A percentile compares a stretch with the other conserved stretches of the same genome.
phyloP scores from a whole-genome alignment of 106 monocot species.

The Vanilla planifolia region DNA sequence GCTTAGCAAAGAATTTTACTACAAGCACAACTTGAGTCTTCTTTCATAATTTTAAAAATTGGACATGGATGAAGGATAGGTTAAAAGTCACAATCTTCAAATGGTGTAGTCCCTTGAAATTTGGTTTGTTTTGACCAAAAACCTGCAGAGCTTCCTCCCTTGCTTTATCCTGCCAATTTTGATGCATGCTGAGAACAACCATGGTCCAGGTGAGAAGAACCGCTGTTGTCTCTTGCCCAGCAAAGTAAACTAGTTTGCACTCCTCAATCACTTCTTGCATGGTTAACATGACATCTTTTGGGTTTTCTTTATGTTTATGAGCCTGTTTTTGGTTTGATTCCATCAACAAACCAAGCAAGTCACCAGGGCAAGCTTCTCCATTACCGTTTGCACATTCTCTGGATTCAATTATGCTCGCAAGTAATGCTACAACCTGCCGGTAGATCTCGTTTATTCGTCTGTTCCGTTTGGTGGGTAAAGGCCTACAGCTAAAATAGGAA shows the following conservation, averaged over 20 bases:
- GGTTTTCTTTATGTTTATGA: background rate
- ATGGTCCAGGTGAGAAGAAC: constrained; percentile 32
- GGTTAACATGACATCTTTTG: background rate
- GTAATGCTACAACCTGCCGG: background rate
- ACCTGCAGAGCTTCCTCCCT: constrained; percentile 22
- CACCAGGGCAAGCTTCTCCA: constrained; percentile 9
- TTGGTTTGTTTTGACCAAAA: constrained; percentile 20
- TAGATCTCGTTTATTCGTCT: constrained; percentile 15
- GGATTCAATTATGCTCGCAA: background rate
- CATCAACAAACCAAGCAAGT: constrained; percentile 23
- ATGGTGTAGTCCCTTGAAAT: constrained; percentile 21
- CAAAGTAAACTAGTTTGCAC: too few relatives aligned
- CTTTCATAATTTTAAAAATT: too few relatives aligned
- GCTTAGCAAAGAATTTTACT: too few relatives aligned
- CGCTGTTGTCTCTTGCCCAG: constrained; percentile 41
- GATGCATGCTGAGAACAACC: constrained; percentile 29
- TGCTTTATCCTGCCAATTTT: constrained; percentile 28
- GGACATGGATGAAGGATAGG: background rate
- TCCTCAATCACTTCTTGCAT: constrained; percentile 32
- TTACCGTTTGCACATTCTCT: constrained; percentile 4
- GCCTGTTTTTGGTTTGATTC: constrained; percentile 14
- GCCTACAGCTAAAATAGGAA: constrained; percentile 8
- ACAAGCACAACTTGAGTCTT: too few relatives aligned
- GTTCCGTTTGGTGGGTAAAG: constrained; percentile 14
- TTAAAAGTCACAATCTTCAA: constrained; percentile 31